phyloP scores from a whole-genome alignment of 2,329 filamentous ascomycete genomes.

The Hypoxylon sp. region DNA sequence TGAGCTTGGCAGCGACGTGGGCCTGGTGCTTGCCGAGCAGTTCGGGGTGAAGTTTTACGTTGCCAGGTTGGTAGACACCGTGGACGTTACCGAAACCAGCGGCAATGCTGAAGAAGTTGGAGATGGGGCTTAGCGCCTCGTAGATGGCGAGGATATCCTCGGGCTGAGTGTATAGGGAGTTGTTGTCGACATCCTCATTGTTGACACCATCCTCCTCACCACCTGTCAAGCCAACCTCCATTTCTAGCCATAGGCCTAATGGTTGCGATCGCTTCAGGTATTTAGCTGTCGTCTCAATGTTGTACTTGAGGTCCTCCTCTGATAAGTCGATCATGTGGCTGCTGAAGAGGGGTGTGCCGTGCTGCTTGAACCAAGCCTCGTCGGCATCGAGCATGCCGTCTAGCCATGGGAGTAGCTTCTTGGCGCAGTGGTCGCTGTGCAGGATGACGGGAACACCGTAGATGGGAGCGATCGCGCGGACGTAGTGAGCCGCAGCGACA shows the following conservation, averaged over 20 bases:
- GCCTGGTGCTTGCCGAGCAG: conserved; percentile 97
- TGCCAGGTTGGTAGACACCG: conserved; percentile 98
- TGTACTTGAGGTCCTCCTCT: conserved; percentile 90
- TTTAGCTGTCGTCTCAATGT: conserved; percentile 91
- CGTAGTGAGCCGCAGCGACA: conserved; percentile 92
- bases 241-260: conserved; percentile 99
- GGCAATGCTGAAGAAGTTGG: conserved; percentile 97
- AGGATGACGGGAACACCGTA: conserved; percentile 94
- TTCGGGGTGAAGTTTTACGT: conserved; percentile 96
- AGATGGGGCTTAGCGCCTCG: conserved; percentile 86
- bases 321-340: conserved; percentile 99
- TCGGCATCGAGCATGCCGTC: conserved; percentile 96
- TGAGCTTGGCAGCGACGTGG: conserved; percentile 86
- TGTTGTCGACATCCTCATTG: conserved; percentile 98
- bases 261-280: conserved; percentile 95
- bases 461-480: conserved; percentile 85
- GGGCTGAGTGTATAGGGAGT: conserved; percentile 96
- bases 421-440: conserved; percentile 98
- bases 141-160: conserved; percentile 96
- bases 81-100: conserved; percentile 99
- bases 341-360: conserved; percentile 93
- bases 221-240: conserved; percentile 97
- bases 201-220: conserved; percentile 98
- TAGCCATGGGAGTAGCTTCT: conserved; percentile 99
- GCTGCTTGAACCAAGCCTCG: conserved; percentile 93